Evolutionary conservation across 805 yeast species (phyloP).

Genomic region (Ogataea sp.): DNA sequence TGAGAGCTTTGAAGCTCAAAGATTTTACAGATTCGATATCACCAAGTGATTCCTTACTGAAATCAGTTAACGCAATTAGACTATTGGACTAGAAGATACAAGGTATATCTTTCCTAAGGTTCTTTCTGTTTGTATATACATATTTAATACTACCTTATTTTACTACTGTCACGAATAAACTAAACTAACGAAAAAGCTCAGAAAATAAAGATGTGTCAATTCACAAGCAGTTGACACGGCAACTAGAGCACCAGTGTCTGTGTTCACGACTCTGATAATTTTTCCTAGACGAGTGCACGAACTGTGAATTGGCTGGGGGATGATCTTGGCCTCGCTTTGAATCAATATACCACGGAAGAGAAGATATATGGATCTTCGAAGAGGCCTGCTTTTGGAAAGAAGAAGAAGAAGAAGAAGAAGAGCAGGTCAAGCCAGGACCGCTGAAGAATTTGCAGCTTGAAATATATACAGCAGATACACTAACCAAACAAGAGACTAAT

Average conservation of each 20-base stretch:
- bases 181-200: too few species aligned
- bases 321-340: constrained; percentile 42
- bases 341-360: constrained; percentile 32
- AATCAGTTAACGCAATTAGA: constrained; percentile 3
- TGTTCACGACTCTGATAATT: constrained; percentile 1
- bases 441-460: too few species aligned
- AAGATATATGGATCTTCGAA: constrained; percentile 40
- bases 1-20: constrained; percentile 55
- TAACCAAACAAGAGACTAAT: too few species aligned
- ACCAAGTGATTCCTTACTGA: constrained; percentile 19
- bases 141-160: too few species aligned
- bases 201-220: constrained; percentile 9
- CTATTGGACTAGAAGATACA: not conserved
- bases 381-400: constrained; percentile 23
- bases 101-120: too few species aligned
- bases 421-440: too few species aligned
- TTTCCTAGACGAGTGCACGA: constrained; percentile 4
- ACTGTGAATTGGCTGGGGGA: constrained; percentile 1
- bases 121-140: too few species aligned
- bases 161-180: too few species aligned
- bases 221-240: constrained; percentile 1
- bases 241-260: constrained; percentile 1
- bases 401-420: not conserved
- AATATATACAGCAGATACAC: too few species aligned
- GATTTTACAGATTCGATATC: constrained; percentile 48